A percentile compares a stretch with the other conserved stretches of the same genome.
These are phyloP conservation scores for Rhodotorula kratochvilovae DNA, from an alignment of 768 basidiomycete genomes.

Conservation along the genomic window DNA sequence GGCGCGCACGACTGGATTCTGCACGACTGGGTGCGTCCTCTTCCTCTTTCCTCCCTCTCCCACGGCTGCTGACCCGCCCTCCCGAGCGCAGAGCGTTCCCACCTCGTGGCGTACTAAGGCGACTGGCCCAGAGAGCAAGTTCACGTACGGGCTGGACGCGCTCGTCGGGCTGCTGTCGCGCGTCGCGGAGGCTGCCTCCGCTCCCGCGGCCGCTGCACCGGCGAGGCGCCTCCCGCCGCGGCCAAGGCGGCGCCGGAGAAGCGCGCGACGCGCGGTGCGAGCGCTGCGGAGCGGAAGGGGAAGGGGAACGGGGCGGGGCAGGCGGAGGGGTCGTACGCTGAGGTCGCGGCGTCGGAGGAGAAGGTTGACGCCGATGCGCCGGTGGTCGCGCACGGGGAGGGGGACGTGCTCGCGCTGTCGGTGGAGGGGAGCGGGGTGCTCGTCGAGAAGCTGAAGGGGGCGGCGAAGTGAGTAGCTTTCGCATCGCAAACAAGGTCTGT, in stretches of 20 bases:
- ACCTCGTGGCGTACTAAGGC: conserved; percentile 1
- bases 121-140: neutral
- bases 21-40: neutral
- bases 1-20: conserved; percentile 16
- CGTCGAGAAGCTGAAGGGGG: neutral
- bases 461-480: neutral
- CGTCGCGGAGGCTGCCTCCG: neutral
- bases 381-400: neutral
- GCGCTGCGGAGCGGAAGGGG: no score
- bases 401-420: neutral
- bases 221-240: no score
- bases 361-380: neutral
- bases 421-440: neutral
- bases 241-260: no score
- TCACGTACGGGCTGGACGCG: conserved; percentile 11
- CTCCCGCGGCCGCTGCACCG: no score
- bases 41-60: neutral
- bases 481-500: no score
- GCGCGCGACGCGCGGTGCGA: neutral
- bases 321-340: neutral
- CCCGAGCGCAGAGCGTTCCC: neutral
- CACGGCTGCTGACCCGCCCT: neutral
- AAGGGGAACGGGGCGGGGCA: no score
- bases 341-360: neutral
- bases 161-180: neutral